Evolutionary conservation across 495 filamentous ascomycete species (phyloP).

Genomic region (Penicillium tannophilum): DNA sequence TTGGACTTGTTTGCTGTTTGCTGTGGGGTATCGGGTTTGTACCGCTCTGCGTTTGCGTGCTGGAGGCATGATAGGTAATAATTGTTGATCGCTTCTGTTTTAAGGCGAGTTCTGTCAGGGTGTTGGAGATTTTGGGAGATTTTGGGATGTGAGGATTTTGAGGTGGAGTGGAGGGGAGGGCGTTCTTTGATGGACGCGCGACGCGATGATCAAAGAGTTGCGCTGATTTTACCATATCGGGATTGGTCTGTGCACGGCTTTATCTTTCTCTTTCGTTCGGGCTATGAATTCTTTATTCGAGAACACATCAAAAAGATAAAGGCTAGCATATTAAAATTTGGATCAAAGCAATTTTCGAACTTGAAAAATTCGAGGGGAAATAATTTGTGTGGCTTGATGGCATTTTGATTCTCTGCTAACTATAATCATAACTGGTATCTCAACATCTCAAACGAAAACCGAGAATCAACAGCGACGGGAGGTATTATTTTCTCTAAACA

Average conservation of each 20-base stretch:
- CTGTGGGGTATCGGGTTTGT: slow-evolving; percentile 9
- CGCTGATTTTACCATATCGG: slow-evolving; percentile 24
- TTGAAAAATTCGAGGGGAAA: not conserved
- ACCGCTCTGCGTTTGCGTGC: slow-evolving; percentile 44
- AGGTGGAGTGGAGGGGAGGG: not conserved
- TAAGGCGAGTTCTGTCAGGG: not conserved
- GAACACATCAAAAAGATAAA: not conserved
- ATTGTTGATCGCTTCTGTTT: not conserved
- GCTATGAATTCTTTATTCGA: not conserved
- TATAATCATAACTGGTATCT: not conserved
- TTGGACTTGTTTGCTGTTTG: not conserved
- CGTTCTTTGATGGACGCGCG: slow-evolving; percentile 17
- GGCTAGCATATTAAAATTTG: not conserved
- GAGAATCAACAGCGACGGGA: slow-evolving; percentile 4
- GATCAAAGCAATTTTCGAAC: not conserved
- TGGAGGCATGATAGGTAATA: slow-evolving; percentile 31
- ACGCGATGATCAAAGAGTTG: slow-evolving; percentile 20
- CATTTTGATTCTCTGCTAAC: not conserved
- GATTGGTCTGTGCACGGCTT: slow-evolving; percentile 27
- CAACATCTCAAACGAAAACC: not conserved
- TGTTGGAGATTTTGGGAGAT: not conserved
- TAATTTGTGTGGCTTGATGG: not conserved
- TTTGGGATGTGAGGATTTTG: not conserved
- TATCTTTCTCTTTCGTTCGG: slow-evolving; percentile 15
- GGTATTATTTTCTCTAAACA: slow-evolving; percentile 34